Base-by-base conservation (phyloP, 441 rosid genomes). In the Sinapis alba region DNA sequence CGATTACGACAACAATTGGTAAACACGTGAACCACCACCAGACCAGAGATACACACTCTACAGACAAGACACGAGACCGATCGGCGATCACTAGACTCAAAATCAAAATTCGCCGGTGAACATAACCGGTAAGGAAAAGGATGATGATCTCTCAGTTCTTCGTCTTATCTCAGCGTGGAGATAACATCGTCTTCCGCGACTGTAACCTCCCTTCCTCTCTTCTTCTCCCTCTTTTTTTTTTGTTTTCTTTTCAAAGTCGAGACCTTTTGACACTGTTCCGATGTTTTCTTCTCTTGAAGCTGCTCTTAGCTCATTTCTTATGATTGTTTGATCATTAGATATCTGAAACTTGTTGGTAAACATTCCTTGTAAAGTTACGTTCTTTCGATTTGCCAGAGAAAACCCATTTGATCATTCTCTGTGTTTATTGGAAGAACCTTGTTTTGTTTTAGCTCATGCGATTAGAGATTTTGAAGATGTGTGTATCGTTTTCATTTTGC, bases 121-220 rank as follows among this genome's bases (percentile, higher is more conserved):
- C 45, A 54, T 23, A 7, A 21, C 28, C 65, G 26, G 16, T 26
- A 28, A 69, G 56, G 23, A 12, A 47, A 34, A 13, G 28, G 21
- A 83, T 71, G 78, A 87, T 89, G 92, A 89, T 89, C 66, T 89
- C 94, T 7, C 94, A 89, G 79, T 86, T 89, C 81, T 89, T 89
- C 81, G 89, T 87, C 21, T 85, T 89, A 28, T 89, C 94, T 78
- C 94, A 86, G 74, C 83, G 92, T 28, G 92, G 94, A 84, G 94
- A 89, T 53, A 89, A 85, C 72, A 89, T 89, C 76, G 94, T 89
- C 81, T 89, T 89, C 75, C 90, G 92, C 62, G 92, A 89, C 82
- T 87, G 92, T 89, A 68, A 83, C 78, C 79, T 63, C 75, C 6
- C 5, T 5, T 65, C 28, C 66, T 11, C 24, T 53, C 64, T 50